Conservation (phyloP, 2,329 filamentous ascomycete genomes). For the Alternaria solani region DNA sequence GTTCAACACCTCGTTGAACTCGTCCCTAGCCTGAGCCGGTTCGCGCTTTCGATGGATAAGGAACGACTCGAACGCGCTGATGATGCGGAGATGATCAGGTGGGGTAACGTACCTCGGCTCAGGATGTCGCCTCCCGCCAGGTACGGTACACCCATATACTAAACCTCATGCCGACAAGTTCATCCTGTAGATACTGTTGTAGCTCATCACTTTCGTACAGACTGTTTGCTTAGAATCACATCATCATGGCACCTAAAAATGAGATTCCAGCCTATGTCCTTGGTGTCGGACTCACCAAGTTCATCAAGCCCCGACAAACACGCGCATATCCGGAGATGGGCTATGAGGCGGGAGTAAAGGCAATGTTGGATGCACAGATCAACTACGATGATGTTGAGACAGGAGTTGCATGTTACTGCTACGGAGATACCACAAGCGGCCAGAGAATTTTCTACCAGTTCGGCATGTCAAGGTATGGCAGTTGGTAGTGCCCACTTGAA, state of each 20-base stretch:
- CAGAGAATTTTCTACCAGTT: slow-evolving; percentile 98
- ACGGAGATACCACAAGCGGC: slow-evolving; percentile 91
- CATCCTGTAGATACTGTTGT: background rate
- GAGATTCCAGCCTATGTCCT: slow-evolving; percentile 75
- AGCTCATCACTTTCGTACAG: background rate
- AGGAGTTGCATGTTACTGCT: slow-evolving; percentile 94
- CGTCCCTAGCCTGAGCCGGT: background rate
- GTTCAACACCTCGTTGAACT: background rate
- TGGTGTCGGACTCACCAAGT: slow-evolving; percentile 97
- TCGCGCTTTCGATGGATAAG: background rate
- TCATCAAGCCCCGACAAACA: slow-evolving; percentile 93
- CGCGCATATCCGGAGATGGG: slow-evolving; percentile 93
- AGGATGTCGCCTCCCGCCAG: slow-evolving; percentile 1
- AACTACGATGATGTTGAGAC: slow-evolving; percentile 96
- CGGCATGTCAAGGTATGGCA: slow-evolving; percentile 74
- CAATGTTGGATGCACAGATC: slow-evolving; percentile 81
- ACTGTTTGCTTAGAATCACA: background rate
- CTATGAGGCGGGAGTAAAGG: slow-evolving; percentile 89
- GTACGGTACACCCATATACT: background rate
- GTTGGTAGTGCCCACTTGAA: background rate
- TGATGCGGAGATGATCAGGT: slow-evolving; percentile 10
- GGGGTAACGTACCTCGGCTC: slow-evolving; percentile 25
- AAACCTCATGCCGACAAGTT: background rate
- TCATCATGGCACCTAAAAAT: slow-evolving; percentile 38
- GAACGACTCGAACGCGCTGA: slow-evolving; percentile 12